Percentiles rank a stretch among this genome's conserved stretches.
These are phyloP conservation scores for Poteriospumella lacustris DNA, from an alignment of 108 stramenopile genomes.

Conservation along the genomic window DNA sequence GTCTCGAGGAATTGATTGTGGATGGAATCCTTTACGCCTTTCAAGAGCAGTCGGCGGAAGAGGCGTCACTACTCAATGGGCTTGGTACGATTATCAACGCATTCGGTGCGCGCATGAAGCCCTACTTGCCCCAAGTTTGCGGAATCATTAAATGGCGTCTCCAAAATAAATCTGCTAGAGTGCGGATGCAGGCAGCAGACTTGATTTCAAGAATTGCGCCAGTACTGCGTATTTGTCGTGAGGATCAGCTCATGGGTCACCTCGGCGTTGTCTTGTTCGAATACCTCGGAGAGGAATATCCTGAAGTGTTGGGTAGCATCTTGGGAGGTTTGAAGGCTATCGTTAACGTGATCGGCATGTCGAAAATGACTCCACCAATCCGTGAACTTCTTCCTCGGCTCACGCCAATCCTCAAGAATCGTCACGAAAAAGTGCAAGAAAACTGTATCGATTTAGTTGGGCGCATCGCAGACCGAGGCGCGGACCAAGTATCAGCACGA, in stretches of 20 bases:
- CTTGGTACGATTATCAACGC: slow-evolving; percentile 94
- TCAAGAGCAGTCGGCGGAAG: slow-evolving; percentile 75
- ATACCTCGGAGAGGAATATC: slow-evolving; percentile 98
- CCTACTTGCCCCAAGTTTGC: slow-evolving; percentile 94
- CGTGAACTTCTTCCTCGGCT: slow-evolving; percentile 89
- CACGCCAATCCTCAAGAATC: slow-evolving; percentile 95
- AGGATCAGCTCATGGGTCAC: slow-evolving; percentile 97
- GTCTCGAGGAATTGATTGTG: slow-evolving; percentile 93
- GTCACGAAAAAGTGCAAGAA: slow-evolving; percentile 97
- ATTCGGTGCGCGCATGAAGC: slow-evolving; percentile 87
- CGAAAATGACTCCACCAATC: slow-evolving; percentile 94
- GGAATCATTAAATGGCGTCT: slow-evolving; percentile 97
- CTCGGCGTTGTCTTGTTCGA: slow-evolving; percentile 97
- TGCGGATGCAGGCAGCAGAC: slow-evolving; percentile 98
- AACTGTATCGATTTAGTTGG: slow-evolving; percentile 94
- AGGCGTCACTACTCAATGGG: slow-evolving; percentile 87
- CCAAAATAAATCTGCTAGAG: slow-evolving; percentile 91
- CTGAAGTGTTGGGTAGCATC: slow-evolving; percentile 90
- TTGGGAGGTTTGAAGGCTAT: slow-evolving; percentile 86
- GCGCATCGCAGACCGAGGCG: slow-evolving; percentile 92
- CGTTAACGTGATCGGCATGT: slow-evolving; percentile 97
- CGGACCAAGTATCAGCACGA: slow-evolving; percentile 87
- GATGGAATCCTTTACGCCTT: slow-evolving; percentile 98
- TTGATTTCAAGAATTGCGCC: slow-evolving; percentile 92
- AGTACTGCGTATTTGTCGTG: slow-evolving; percentile 91